Evolutionary conservation across 768 basidiomycete genomes (phyloP).

Genomic region (Tulasnella sp.): DNA sequence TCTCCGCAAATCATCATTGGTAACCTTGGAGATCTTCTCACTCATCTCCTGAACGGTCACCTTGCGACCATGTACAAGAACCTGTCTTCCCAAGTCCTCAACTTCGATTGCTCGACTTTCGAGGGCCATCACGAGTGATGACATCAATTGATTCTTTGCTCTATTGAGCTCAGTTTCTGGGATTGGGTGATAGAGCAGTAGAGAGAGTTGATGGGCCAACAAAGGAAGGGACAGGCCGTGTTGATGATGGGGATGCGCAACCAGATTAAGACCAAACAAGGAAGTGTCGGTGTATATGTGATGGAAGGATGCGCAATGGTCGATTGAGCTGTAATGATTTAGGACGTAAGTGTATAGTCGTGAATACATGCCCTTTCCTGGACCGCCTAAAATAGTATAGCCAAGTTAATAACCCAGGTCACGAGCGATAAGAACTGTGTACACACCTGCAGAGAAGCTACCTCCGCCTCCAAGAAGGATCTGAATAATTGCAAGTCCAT

Average conservation of each 20-base stretch:
- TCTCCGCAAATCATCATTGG: constrained; percentile 51
- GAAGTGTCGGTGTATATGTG: constrained; percentile 94
- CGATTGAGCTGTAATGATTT: constrained; percentile 85
- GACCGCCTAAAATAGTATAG: constrained; percentile 48
- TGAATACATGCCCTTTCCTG: constrained; percentile 99
- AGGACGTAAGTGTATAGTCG: constrained; percentile 91
- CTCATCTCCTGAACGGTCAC: constrained; percentile 87
- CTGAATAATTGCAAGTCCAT: constrained; percentile 86
- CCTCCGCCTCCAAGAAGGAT: constrained; percentile 91
- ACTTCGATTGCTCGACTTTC: constrained; percentile 78
- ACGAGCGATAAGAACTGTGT: background rate
- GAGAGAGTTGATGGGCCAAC: constrained; percentile 75
- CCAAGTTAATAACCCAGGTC: background rate
- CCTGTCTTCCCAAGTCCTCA: constrained; percentile 83
- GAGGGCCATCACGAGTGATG: constrained; percentile 84
- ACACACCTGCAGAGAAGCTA: constrained; percentile 79
- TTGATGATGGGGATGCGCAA: constrained; percentile 47
- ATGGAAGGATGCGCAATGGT: constrained; percentile 94
- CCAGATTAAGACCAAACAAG: constrained; percentile 81
- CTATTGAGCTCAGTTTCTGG: constrained; percentile 59
- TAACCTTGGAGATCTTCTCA: constrained; percentile 66
- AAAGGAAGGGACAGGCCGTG: constrained; percentile 65
- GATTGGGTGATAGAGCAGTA: constrained; percentile 56
- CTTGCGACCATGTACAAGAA: constrained; percentile 76
- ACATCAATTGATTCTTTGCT: constrained; percentile 93